Evolutionary conservation across 441 rosid species (phyloP), one percentile per base, ranked within the genome.

Genomic region (Macaranga tanarius): DNA sequence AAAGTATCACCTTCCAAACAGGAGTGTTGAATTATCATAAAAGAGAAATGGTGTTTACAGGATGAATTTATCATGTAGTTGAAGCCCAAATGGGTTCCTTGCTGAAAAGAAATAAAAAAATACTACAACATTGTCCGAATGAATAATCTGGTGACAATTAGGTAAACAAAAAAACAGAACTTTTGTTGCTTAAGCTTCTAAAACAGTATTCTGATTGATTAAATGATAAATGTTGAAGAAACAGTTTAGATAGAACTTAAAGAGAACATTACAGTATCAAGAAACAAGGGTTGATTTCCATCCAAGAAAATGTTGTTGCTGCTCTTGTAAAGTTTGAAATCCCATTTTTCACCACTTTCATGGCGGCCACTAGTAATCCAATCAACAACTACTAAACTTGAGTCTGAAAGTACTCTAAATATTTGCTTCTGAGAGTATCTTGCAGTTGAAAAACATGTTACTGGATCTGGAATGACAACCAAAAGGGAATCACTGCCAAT

Each of bases 281-380:
- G 90, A 83, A 93, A 92, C 71, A 93, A 70, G 55, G 98, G 97
- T 26, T 75, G 84, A 70, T 87, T 77, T 47, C 86, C 80, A 73
- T 86, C 89, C 26, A 85, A 42, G 80, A 87, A 82, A 65, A 95
- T 86, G 66, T 86, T 79, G 85, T 95, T 95, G 79, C 86, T 88
- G 87, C 99, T 93, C 84, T 84, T 92, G 60, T 95, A 95, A 76
- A 82, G 82, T 4, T 88, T 84, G 42, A 95, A 90, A 70, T 91
- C 97, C 97, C 98, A 93, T 81, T 87, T 93, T 77, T 95, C 97
- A 51, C 97, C 95, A 62, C 87, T 95, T 57, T 90, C 89, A 71
- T 90, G 97, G 51, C 93, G 97, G 15, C 98, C 99, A 62, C 97
- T 93, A 52, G 99, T 95, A 76, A 93, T 85, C 98, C 97, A 95